Evolutionary conservation across 129 eudicot genomes (phyloP), one percentile per base, ranked within the genome.

Genomic region (Pittosporum tobira): DNA sequence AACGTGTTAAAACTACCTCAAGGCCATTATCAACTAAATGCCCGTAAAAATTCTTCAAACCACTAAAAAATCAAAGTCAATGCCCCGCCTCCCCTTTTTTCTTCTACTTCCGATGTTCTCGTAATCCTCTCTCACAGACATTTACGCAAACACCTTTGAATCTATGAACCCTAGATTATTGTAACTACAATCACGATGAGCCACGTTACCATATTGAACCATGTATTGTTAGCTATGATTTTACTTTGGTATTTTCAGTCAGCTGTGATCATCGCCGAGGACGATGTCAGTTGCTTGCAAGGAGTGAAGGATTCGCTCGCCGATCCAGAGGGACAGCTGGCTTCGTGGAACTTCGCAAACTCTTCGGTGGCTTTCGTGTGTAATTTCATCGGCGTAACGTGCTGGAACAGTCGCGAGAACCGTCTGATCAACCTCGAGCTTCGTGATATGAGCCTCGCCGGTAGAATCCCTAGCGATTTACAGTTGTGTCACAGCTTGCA

Each of bases 281-380:
- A 86, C 58, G 94, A 85, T 27, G 77, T 65, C 30, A 50, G 57
- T 70, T 85, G 95, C 52, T 48, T 85, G 56, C 77, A 50, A 22
- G 86, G 82, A 15, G 61, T 82, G 13, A 59, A 63, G 66, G 19
- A 16, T 7, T 75, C 90, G 14, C 29, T 82, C 30, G 21, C 22
- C 1, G 89, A 79, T 61, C 77, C 87, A 20, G 48, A 57, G 13
- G 65, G 55, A 14, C 38, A 28, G 46, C 29, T 76, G 12, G 46
- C 52, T 14, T 60, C 71, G 28, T 85, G 95, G 95, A 68, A 47
- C 59, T 85, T 85, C 44, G 1, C 73, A 3, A 79, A 79, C 54
- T 43, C 71, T 0, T 43, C 87, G 6, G 66, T 48, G 9, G 95
- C 34, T 29, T 29, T 29, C 34, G 3, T 29, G 3, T 29, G 34